These are phyloP conservation scores for Starmerella roubikii DNA, from an alignment of 805 yeast species.

Conservation along the genomic window DNA sequence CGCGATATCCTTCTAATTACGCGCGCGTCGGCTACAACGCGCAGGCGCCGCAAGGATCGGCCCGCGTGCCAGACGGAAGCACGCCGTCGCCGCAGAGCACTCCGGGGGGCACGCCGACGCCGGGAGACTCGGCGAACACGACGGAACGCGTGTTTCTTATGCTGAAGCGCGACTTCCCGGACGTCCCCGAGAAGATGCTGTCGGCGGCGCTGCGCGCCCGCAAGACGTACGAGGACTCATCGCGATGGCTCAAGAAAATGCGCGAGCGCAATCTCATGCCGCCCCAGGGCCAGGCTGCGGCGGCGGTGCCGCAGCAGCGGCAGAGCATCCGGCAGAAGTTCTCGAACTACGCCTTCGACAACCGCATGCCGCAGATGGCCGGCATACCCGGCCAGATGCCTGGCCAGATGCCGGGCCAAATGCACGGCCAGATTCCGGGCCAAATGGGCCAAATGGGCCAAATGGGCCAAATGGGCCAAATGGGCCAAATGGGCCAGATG, in stretches of 20 bases:
- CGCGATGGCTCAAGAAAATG: constrained; percentile 25
- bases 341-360: constrained; percentile 11
- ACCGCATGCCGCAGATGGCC: constrained; percentile 6
- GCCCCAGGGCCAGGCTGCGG: constrained; percentile 8
- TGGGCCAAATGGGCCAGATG: neutral
- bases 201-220: constrained; percentile 22
- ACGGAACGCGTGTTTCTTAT: constrained; percentile 6
- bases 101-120: neutral
- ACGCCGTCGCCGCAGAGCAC: neutral
- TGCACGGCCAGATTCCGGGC: neutral
- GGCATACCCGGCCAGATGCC: constrained; percentile 1
- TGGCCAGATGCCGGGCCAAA: neutral
- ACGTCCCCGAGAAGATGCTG: constrained; percentile 18
- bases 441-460: neutral
- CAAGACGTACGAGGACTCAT: constrained; percentile 26
- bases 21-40: too few relatives aligned
- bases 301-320: constrained; percentile 21
- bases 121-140: neutral
- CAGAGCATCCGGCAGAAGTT: constrained; percentile 30
- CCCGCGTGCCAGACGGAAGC: too few relatives aligned
- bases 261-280: constrained; percentile 22
- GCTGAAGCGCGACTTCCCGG: constrained; percentile 18
- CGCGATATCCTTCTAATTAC: too few relatives aligned
- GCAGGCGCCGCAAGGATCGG: too few relatives aligned
- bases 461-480: neutral